These are phyloP conservation scores for Taphrina confusa DNA, from an alignment of 1,139 yeast species.

Conservation along the genomic window DNA sequence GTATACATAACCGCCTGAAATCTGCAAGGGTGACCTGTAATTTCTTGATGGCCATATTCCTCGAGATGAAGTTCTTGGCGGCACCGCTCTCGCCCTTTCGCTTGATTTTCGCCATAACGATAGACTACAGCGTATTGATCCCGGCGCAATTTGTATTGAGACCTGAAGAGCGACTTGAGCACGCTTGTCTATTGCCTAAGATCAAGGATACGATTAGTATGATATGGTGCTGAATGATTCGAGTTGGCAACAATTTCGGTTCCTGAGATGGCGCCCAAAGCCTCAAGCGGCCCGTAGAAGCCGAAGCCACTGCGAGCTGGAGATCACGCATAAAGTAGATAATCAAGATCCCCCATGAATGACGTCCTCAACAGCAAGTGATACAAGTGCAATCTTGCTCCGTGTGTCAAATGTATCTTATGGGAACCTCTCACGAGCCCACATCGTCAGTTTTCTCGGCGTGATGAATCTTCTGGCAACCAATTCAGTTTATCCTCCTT, in stretches of 20 bases:
- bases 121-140: neutral
- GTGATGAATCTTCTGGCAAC: too few species aligned
- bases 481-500: too few species aligned
- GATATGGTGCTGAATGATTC: neutral
- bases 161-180: too few species aligned
- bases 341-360: neutral
- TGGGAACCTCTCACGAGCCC: too few species aligned
- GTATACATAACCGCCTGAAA: constrained; percentile 78
- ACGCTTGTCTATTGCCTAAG: too few species aligned
- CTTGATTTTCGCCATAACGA: constrained; percentile 35
- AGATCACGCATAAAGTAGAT: too few species aligned
- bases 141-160: too few species aligned
- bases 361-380: constrained; percentile 10
- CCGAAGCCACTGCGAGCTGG: too few species aligned
- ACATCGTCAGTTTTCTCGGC: too few species aligned
- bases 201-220: neutral
- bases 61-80: constrained; percentile 86
- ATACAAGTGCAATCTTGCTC: too few species aligned
- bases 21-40: constrained; percentile 95
- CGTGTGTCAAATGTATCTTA: too few species aligned
- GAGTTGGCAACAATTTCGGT: constrained; percentile 6
- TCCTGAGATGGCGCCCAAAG: constrained; percentile 6
- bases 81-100: constrained; percentile 62
- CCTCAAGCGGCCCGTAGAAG: constrained; percentile 8
- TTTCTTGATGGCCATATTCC: constrained; percentile 92